Conservation (phyloP, 495 filamentous ascomycete species). For the Letharia columbiana region DNA sequence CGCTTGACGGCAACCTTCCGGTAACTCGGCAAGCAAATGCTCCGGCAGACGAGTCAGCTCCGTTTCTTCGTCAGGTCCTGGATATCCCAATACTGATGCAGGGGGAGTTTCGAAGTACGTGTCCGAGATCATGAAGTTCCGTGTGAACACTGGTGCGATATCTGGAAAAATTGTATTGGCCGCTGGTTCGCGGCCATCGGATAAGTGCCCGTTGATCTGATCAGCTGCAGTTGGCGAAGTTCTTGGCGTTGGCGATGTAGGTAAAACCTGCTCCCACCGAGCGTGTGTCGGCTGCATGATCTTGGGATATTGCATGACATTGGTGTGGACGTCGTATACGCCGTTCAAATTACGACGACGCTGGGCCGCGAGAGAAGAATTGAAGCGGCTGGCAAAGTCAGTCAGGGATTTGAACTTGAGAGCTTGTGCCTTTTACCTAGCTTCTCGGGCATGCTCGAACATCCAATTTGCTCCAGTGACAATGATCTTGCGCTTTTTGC, state of each 20-base stretch:
- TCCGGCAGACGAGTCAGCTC: constrained; percentile 51
- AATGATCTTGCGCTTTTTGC: constrained; percentile 73
- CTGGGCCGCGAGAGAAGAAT: constrained; percentile 53
- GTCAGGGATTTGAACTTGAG: not conserved
- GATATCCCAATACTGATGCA: constrained; percentile 49
- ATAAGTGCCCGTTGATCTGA: constrained; percentile 10
- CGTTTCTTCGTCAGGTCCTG: constrained; percentile 55
- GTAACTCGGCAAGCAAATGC: constrained; percentile 62
- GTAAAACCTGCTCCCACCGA: constrained; percentile 60
- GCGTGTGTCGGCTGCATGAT: constrained; percentile 87
- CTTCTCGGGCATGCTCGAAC: constrained; percentile 82
- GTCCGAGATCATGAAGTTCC: constrained; percentile 71
- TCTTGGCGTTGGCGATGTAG: constrained; percentile 21
- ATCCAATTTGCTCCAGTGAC: constrained; percentile 99
- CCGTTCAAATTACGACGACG: constrained; percentile 64
- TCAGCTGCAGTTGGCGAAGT: constrained; percentile 22
- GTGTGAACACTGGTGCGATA: constrained; percentile 54
- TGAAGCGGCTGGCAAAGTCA: constrained; percentile 62
- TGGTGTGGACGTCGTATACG: constrained; percentile 89
- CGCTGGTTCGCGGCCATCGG: constrained; percentile 14
- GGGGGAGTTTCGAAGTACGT: constrained; percentile 55
- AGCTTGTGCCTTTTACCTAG: constrained; percentile 52
- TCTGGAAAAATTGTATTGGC: constrained; percentile 47
- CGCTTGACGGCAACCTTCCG: constrained; percentile 58
- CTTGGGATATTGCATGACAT: constrained; percentile 74